Conservation (phyloP, 2,329 filamentous ascomycete genomes). For the Penicillium janthinellum region DNA sequence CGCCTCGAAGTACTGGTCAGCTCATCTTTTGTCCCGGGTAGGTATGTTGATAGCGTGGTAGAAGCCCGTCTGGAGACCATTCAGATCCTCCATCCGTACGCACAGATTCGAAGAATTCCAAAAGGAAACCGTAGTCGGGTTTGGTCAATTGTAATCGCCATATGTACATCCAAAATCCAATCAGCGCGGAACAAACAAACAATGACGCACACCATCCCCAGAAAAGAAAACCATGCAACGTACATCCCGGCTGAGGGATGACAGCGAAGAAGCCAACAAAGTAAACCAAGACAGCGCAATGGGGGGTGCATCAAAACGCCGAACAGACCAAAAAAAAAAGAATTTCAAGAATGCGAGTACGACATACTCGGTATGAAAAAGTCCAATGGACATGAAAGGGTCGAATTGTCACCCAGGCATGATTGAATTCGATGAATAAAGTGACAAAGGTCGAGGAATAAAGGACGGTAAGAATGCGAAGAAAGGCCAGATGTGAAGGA, state of each 20-base stretch:
- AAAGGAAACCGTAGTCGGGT: background rate
- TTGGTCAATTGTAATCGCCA: background rate
- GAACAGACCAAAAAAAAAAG: background rate
- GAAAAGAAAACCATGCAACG: background rate
- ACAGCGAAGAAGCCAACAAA: background rate
- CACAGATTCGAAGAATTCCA: background rate
- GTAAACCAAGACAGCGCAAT: background rate
- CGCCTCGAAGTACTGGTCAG: background rate
- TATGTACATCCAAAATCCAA: slow-evolving; percentile 12
- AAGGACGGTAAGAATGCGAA: background rate
- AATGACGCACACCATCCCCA: background rate
- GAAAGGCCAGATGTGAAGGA: background rate
- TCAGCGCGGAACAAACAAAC: background rate
- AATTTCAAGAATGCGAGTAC: background rate
- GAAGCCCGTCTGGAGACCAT: background rate
- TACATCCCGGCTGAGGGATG: background rate
- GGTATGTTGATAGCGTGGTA: too few species aligned
- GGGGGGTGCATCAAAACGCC: background rate
- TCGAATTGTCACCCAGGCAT: background rate
- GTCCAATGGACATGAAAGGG: background rate
- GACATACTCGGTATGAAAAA: background rate
- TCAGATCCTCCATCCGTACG: background rate
- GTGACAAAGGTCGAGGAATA: background rate
- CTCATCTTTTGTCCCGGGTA: background rate
- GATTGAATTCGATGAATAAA: background rate